These are phyloP conservation scores for Sherardia arvensis DNA, from an alignment of 257 asterid genomes.

Conservation along the genomic window DNA sequence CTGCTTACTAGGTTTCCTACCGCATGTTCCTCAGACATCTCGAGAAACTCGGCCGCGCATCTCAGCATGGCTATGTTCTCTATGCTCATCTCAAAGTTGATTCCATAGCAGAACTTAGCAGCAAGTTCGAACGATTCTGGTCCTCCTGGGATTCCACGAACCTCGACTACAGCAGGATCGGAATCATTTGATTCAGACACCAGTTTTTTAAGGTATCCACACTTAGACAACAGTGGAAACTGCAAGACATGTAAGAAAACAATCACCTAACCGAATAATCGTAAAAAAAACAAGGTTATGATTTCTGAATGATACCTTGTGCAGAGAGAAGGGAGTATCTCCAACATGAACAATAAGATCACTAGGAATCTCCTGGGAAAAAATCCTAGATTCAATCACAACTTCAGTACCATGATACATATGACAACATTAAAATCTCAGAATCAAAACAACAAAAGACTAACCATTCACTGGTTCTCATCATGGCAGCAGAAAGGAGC, in stretches of 20 bases:
- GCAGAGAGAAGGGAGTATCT: constrained; percentile 62
- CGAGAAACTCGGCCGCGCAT: constrained; percentile 63
- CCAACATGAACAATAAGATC: constrained; percentile 61
- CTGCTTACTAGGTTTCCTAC: constrained; percentile 52
- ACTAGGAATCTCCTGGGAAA: constrained; percentile 76
- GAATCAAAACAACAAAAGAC: not conserved
- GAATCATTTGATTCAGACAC: constrained; percentile 42
- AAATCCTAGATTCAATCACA: constrained; percentile 46
- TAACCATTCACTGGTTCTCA: constrained; percentile 86
- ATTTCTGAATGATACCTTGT: constrained; percentile 50
- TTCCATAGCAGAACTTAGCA: constrained; percentile 82
- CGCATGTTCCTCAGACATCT: constrained; percentile 79
- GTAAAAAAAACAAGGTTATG: too few species aligned
- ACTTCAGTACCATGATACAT: not conserved
- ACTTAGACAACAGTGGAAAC: constrained; percentile 83
- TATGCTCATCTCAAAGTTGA: constrained; percentile 59
- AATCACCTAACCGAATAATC: too few species aligned
- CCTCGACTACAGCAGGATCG: constrained; percentile 33
- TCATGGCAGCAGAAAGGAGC: constrained; percentile 62
- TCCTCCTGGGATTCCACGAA: constrained; percentile 77
- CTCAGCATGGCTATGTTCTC: constrained; percentile 69
- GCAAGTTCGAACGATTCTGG: constrained; percentile 78
- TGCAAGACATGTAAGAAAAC: constrained; percentile 17
- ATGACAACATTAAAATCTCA: not conserved
- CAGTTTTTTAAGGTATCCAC: constrained; percentile 58